Evolutionary conservation across 257 asterid species (phyloP).

Genomic region (Solanum peruvianum): DNA sequence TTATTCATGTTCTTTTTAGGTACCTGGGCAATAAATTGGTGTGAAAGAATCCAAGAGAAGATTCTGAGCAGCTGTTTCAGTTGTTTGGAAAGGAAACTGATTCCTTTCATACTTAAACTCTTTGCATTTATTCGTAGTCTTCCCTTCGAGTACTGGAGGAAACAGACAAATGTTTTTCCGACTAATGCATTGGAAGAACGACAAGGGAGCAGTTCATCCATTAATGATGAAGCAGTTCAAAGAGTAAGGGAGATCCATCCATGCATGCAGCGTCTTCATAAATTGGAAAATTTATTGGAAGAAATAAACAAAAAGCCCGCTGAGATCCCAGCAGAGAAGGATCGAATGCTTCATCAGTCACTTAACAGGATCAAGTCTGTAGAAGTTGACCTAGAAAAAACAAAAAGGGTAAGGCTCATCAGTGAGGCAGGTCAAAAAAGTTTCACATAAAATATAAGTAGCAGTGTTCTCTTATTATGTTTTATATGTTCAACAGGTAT

Average conservation of each 20-base stretch:
- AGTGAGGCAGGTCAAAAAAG: not conserved
- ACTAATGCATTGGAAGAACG: slow-evolving; percentile 24
- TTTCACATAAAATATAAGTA: not conserved
- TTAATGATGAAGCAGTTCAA: slow-evolving; percentile 11
- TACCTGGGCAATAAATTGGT: not conserved
- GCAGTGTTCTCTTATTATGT: not conserved
- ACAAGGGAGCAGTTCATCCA: slow-evolving; percentile 13
- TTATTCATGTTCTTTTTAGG: not conserved
- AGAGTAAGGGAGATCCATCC: slow-evolving; percentile 37
- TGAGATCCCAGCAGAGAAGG: slow-evolving; percentile 79
- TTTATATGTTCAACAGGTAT: slow-evolving; percentile 31
- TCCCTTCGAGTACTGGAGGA: slow-evolving; percentile 46
- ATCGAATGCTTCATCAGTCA: slow-evolving; percentile 72
- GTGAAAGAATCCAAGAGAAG: slow-evolving; percentile 30
- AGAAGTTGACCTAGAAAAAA: slow-evolving; percentile 74
- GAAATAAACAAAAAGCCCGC: slow-evolving; percentile 64
- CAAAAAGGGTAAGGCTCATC: slow-evolving; percentile 56
- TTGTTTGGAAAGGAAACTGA: slow-evolving; percentile 33
- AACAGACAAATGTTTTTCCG: slow-evolving; percentile 26
- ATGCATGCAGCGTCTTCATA: slow-evolving; percentile 66
- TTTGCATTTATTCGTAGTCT: slow-evolving; percentile 17
- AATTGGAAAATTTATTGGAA: slow-evolving; percentile 66
- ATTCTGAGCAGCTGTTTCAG: slow-evolving; percentile 44
- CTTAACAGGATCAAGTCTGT: slow-evolving; percentile 75
- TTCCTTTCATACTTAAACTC: slow-evolving; percentile 28